These are phyloP conservation scores for Geranium rotundifolium DNA, from an alignment of 345 rosid genomes.

Conservation along the genomic window DNA sequence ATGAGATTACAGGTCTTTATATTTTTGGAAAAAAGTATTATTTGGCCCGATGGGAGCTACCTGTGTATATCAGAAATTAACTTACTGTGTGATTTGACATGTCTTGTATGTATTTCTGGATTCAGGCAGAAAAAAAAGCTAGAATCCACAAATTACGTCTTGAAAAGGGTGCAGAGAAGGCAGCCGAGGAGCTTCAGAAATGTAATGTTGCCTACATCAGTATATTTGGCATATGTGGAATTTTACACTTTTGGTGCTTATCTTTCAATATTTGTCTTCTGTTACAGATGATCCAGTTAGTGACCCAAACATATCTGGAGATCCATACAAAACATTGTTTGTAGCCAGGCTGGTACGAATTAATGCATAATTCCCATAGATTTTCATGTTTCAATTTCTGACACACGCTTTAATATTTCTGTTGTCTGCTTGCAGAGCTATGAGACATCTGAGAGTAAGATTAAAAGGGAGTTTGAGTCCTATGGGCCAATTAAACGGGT, in stretches of 20 bases:
- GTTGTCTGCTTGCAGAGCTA: conserved; percentile 57
- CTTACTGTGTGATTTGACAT: not conserved
- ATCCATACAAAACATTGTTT: conserved; percentile 95
- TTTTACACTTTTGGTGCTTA: conserved; percentile 2
- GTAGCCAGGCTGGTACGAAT: conserved; percentile 85
- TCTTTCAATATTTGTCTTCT: conserved; percentile 6
- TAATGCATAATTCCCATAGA: conserved; percentile 1
- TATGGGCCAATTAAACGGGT: conserved; percentile 99
- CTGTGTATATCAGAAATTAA: no score
- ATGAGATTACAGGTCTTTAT: no score
- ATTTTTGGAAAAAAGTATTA: no score
- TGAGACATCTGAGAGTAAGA: conserved; percentile 91
- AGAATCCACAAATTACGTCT: conserved; percentile 66
- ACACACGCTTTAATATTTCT: conserved; percentile 10
- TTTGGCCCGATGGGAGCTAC: no score
- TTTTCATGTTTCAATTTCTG: conserved; percentile 5
- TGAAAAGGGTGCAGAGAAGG: conserved; percentile 81
- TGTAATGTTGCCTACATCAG: conserved; percentile 27
- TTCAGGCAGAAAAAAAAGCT: conserved; percentile 61
- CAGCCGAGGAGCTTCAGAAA: conserved; percentile 64
- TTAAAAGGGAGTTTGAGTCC: conserved; percentile 99
- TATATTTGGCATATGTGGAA: conserved; percentile 1
- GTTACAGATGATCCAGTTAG: conserved; percentile 70
- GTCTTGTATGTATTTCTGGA: not conserved
- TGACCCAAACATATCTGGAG: conserved; percentile 79